phyloP scores from a whole-genome alignment of 2,329 filamentous ascomycete species.

The Onygenales sp. region DNA sequence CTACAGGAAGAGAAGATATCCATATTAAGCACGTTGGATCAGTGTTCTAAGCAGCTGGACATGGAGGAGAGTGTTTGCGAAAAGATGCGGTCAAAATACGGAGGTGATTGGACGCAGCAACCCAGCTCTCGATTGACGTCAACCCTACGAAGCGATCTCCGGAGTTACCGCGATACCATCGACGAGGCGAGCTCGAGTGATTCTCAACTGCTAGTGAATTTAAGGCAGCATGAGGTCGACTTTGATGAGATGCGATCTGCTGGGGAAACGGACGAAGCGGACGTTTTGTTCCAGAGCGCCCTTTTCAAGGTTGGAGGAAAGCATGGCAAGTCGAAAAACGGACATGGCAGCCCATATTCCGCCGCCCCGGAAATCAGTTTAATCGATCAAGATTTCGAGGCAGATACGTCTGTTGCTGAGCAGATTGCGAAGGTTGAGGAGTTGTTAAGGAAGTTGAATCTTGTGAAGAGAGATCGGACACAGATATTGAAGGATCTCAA shows the following conservation, averaged over 20 bases:
- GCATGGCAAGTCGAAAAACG: conserved; percentile 49
- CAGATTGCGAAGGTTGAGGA: conserved; percentile 87
- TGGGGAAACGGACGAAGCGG: conserved; percentile 75
- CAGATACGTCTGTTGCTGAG: conserved; percentile 68
- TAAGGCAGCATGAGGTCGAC: conserved; percentile 75
- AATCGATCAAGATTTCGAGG: conserved; percentile 82
- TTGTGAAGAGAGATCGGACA: conserved; percentile 82
- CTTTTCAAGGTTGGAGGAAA: conserved; percentile 65
- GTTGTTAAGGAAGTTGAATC: conserved; percentile 77
- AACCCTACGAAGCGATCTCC: conserved; percentile 76
- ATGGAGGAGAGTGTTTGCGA: conserved; percentile 98
- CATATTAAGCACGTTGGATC: conserved; percentile 64
- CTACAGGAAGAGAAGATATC: conserved; percentile 68
- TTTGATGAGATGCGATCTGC: conserved; percentile 94
- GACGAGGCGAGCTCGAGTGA: conserved; percentile 86
- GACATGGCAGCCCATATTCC: conserved; percentile 48
- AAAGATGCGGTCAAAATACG: conserved; percentile 98
- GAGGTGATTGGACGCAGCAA: conserved; percentile 91
- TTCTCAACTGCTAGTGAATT: conserved; percentile 68
- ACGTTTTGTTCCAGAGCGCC: conserved; percentile 79
- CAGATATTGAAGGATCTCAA: conserved; percentile 95
- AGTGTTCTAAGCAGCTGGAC: conserved; percentile 78
- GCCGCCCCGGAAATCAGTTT: conserved; percentile 61
- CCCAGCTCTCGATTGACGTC: conserved; percentile 83
- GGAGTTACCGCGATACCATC: conserved; percentile 78